Conservation (phyloP, 2,329 filamentous ascomycete species). For the Juglanconis juglandina region DNA sequence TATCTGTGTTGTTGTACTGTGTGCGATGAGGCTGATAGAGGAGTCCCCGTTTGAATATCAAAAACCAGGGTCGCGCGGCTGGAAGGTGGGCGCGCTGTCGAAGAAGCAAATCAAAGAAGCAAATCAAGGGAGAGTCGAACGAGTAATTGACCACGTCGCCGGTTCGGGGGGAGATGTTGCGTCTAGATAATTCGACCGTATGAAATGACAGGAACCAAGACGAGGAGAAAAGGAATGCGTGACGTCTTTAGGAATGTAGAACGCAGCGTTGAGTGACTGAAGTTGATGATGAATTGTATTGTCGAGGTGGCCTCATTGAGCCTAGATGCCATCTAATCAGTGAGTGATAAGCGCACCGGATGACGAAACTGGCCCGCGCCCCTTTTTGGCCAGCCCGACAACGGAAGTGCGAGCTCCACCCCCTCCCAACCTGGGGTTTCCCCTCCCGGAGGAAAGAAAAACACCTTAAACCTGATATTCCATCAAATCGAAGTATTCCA, state of each 20-base stretch:
- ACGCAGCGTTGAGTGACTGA: neutral
- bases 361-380: neutral
- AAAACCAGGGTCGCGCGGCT: neutral
- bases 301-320: conserved; percentile 2
- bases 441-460: too few relatives aligned
- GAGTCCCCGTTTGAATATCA: neutral
- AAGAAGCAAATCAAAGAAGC: neutral
- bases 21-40: neutral
- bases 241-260: neutral
- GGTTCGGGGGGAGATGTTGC: neutral
- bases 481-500: too few relatives aligned
- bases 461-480: too few relatives aligned
- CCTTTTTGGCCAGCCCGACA: neutral
- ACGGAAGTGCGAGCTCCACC: too few relatives aligned
- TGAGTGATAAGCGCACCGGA: neutral
- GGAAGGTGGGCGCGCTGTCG: neutral
- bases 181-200: neutral
- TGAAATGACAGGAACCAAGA: neutral
- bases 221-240: neutral
- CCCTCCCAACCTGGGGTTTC: too few relatives aligned
- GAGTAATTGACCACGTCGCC: neutral
- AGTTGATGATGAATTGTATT: neutral
- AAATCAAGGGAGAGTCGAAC: neutral
- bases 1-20: neutral
- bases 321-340: neutral